Evolutionary conservation across 306 rosid species (phyloP).

Genomic region (Casuarina glauca): DNA sequence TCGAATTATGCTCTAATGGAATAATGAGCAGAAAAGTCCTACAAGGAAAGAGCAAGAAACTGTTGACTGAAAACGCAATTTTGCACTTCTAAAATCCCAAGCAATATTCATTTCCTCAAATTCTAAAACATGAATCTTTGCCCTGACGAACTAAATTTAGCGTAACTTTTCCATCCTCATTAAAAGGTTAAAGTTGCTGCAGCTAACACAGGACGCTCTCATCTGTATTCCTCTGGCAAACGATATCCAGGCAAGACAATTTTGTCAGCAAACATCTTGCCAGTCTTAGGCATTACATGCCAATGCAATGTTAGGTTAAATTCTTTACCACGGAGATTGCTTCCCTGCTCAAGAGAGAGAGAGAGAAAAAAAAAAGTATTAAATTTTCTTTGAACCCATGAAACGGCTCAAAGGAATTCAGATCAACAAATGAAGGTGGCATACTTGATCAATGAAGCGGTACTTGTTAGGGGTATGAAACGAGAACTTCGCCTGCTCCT

Average conservation of each 20-base stretch:
- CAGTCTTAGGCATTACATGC: slow-evolving; percentile 99
- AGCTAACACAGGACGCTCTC: slow-evolving; percentile 38
- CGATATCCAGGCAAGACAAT: slow-evolving; percentile 73
- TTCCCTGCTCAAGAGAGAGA: slow-evolving; percentile 85
- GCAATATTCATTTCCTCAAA: slow-evolving; percentile 18
- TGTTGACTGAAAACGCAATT: slow-evolving; percentile 15
- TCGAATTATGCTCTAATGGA: not conserved
- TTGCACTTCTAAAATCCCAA: slow-evolving; percentile 23
- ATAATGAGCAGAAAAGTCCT: not conserved
- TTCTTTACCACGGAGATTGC: slow-evolving; percentile 78
- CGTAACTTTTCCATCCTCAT: slow-evolving; percentile 21
- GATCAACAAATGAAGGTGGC: not conserved
- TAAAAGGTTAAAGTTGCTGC: slow-evolving; percentile 41
- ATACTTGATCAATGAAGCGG: slow-evolving; percentile 74
- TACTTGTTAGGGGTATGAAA: slow-evolving; percentile 85
- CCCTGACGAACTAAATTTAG: slow-evolving; percentile 30
- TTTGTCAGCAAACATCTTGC: slow-evolving; percentile 83
- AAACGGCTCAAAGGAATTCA: slow-evolving; percentile 1
- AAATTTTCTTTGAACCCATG: not conserved
- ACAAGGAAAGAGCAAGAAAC: slow-evolving; percentile 1
- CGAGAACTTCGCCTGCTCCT: slow-evolving; percentile 78
- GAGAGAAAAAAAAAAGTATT: too few relatives aligned
- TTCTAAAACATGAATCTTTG: slow-evolving; percentile 23
- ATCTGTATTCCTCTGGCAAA: slow-evolving; percentile 78
- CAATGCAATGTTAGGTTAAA: slow-evolving; percentile 93